phyloP scores from a whole-genome alignment of 257 asterid genomes.

The Fraxinus pennsylvanica region DNA sequence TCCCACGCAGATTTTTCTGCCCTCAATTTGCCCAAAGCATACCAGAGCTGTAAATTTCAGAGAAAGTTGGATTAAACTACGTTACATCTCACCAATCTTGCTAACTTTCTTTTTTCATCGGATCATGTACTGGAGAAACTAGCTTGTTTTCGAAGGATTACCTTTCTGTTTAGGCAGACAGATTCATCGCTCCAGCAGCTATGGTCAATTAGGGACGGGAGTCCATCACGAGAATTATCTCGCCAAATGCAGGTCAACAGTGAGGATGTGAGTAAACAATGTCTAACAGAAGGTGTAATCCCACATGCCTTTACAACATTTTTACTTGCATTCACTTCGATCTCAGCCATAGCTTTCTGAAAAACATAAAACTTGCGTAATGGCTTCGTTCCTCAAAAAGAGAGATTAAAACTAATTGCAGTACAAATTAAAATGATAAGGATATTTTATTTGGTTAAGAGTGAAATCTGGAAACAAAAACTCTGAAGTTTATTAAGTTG shows the following conservation, averaged over 20 bases:
- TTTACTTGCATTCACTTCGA: conserved; percentile 67
- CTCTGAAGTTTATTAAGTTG: neutral
- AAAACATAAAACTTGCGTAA: neutral
- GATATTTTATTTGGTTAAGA: neutral
- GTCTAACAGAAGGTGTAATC: conserved; percentile 54
- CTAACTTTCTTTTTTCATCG: neutral
- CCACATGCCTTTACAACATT: conserved; percentile 76
- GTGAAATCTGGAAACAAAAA: neutral
- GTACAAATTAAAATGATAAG: neutral
- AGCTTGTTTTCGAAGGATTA: conserved; percentile 12
- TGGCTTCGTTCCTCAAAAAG: neutral
- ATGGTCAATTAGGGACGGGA: conserved; percentile 56
- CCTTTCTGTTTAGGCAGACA: conserved; percentile 70
- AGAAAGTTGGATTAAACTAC: neutral
- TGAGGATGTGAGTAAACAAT: conserved; percentile 82
- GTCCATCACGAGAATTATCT: conserved; percentile 34
- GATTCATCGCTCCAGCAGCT: conserved; percentile 84
- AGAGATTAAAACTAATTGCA: neutral
- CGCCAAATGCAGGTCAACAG: conserved; percentile 83
- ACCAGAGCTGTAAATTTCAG: conserved; percentile 72
- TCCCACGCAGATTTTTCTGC: conserved; percentile 84
- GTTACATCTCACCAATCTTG: neutral
- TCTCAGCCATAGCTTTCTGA: conserved; percentile 76
- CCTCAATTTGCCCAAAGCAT: conserved; percentile 86
- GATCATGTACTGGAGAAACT: neutral